Evolutionary conservation across 257 asterid genomes (phyloP), one percentile per base, ranked within the genome.

Genomic region (Verbascum thapsus): DNA sequence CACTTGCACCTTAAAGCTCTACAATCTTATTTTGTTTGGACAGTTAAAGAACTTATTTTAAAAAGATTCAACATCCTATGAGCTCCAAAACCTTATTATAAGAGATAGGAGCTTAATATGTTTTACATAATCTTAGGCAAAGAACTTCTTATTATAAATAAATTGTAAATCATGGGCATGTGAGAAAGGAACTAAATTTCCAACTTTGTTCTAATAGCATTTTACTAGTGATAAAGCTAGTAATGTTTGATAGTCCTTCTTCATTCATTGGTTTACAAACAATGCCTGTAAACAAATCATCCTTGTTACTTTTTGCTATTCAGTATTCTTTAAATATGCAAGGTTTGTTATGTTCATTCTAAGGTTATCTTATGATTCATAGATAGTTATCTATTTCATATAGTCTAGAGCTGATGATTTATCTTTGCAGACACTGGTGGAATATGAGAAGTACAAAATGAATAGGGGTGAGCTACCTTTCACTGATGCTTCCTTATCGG

Each of bases 401-500:
- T 54, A 40, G 53, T 60, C 48, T 77, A 56, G 58, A 42, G 59
- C 72, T 72, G 59, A 62, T 62, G 62, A 51, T 51, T 52, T 68
- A 40, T 44, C 65, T 69, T 58, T 79, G 49, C 63, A 91, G 98
- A 85, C 96, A 42, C 77, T 91, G 16, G 59, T 88, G 73, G 98
- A 91, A 77, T 91, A 91, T 68, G 98, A 91, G 44, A 91, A 91
- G 72, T 76, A 82, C 67, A 88, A 91, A 78, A 88, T 88, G 95
- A 94, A 87, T 22, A 61, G 80, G 20, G 98, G 98, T 32, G 95
- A 88, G 77, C 91, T 91, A 69, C 98, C 96, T 40, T 88, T 88
- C 76, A 80, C 73, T 54, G 98, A 83, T 73, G 78, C 88, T 62
- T 72, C 91, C 60, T 66, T 79, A 60, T 41, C 80, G 38, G 89